These are phyloP conservation scores for Xylaria sp. DNA, from an alignment of 2,329 filamentous ascomycete species.

Conservation along the genomic window DNA sequence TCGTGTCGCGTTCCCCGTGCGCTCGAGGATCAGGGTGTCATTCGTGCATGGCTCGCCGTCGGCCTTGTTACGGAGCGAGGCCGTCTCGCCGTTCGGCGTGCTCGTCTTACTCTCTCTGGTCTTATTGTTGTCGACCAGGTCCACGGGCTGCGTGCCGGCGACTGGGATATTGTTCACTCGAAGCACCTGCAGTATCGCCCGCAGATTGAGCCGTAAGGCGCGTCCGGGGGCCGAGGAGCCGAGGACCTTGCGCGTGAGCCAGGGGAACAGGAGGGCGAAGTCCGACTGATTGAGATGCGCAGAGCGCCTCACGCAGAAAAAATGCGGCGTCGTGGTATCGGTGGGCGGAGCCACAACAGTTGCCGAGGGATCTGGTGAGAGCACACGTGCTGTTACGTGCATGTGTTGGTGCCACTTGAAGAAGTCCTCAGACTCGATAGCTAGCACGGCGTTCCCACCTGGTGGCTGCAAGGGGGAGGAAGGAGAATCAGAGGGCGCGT, in stretches of 20 bases:
- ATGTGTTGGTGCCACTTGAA: slow-evolving; percentile 79
- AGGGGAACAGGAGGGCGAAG: slow-evolving; percentile 82
- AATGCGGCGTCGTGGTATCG: slow-evolving; percentile 54
- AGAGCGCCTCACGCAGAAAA: slow-evolving; percentile 76
- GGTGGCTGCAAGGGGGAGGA: slow-evolving; percentile 37
- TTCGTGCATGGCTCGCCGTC: slow-evolving; percentile 41
- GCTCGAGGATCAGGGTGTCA: slow-evolving; percentile 59
- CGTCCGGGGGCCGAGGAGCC: slow-evolving; percentile 63
- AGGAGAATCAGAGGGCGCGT: slow-evolving; percentile 54
- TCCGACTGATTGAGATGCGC: slow-evolving; percentile 85
- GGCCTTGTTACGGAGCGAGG: slow-evolving; percentile 23
- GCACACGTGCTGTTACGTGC: slow-evolving; percentile 67
- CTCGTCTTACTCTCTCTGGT: background rate
- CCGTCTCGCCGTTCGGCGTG: slow-evolving; percentile 38
- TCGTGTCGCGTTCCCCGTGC: slow-evolving; percentile 41
- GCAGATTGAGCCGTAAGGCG: slow-evolving; percentile 62
- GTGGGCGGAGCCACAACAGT: slow-evolving; percentile 48
- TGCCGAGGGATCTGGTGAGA: slow-evolving; percentile 62
- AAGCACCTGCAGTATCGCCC: slow-evolving; percentile 63
- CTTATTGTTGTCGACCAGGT: slow-evolving; percentile 54
- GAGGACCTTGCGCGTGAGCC: slow-evolving; percentile 65
- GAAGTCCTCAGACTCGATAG: slow-evolving; percentile 78
- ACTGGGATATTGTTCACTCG: slow-evolving; percentile 57
- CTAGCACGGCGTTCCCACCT: slow-evolving; percentile 66
- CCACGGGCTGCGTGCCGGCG: slow-evolving; percentile 46